Conservation (phyloP, 495 filamentous ascomycete species). For the Penicillium herquei region DNA sequence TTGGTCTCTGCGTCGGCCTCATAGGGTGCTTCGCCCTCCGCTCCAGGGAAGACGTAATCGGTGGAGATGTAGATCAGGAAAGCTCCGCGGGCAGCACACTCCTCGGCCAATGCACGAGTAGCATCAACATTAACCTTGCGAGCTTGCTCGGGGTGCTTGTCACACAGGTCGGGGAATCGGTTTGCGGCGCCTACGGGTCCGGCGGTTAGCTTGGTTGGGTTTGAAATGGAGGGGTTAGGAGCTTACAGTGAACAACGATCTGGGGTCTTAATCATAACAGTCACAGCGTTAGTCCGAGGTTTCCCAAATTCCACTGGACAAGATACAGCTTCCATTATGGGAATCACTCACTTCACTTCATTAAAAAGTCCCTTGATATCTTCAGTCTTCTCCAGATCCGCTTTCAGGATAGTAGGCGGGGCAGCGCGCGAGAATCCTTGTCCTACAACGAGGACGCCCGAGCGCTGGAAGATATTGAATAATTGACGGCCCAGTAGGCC, state of each 20-base stretch:
- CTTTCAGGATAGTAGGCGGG: conserved; percentile 70
- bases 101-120: conserved; percentile 61
- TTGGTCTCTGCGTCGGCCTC: conserved; percentile 58
- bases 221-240: neutral
- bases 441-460: conserved; percentile 75
- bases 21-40: conserved; percentile 83
- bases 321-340: neutral
- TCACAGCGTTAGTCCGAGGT: neutral
- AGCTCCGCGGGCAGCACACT: conserved; percentile 59
- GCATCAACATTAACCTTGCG: conserved; percentile 74
- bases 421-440: conserved; percentile 73
- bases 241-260: conserved; percentile 80
- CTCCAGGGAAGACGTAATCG: conserved; percentile 89
- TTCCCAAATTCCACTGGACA: conserved; percentile 7
- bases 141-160: conserved; percentile 73
- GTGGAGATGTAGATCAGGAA: conserved; percentile 91
- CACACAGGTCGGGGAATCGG: conserved; percentile 81
- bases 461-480: conserved; percentile 66
- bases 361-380: conserved; percentile 65
- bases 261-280: conserved; percentile 55
- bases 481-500: conserved; percentile 83
- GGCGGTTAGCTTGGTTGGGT: conserved; percentile 10
- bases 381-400: conserved; percentile 62
- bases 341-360: conserved; percentile 42
- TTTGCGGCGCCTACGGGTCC: conserved; percentile 73